These are phyloP conservation scores for Bipolaris gigantea DNA, from an alignment of 2,329 filamentous ascomycete species.

Conservation along the genomic window DNA sequence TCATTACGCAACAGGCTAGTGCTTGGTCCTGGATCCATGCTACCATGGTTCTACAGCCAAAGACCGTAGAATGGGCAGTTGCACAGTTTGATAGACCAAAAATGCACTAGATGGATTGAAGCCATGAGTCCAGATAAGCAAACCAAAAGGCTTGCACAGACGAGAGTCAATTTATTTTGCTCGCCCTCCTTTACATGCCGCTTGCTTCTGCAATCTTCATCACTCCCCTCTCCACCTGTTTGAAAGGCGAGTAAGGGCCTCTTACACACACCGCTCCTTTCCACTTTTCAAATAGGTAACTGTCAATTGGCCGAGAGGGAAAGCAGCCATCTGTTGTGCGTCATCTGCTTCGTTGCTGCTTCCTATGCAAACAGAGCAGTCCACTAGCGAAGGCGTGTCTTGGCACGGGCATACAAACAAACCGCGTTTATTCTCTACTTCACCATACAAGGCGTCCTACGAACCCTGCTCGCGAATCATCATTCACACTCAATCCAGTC, in stretches of 20 bases:
- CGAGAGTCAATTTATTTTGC: not conserved
- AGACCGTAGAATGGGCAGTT: conserved; percentile 14
- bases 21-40: conserved; percentile 1
- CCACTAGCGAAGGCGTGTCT: conserved; percentile 24
- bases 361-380: conserved; percentile 22
- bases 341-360: conserved; percentile 25
- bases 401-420: conserved; percentile 27
- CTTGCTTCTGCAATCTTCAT: not conserved
- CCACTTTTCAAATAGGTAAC: not conserved
- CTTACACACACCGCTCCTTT: not conserved
- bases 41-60: conserved; percentile 5
- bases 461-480: conserved; percentile 19
- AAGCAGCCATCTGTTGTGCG: conserved; percentile 1
- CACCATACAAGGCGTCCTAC: conserved; percentile 12
- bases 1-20: not conserved
- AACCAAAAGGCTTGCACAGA: conserved; percentile 2
- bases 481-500: conserved; percentile 8
- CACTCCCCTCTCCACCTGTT: not conserved
- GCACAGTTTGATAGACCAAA: not conserved
- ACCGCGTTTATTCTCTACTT: conserved; percentile 17
- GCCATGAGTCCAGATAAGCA: conserved; percentile 17
- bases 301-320: not conserved
- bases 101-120: conserved; percentile 22
- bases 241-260: not conserved
- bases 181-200: not conserved